Conservation (phyloP, 495 filamentous ascomycete genomes). For the Penicillium malachiteum region DNA sequence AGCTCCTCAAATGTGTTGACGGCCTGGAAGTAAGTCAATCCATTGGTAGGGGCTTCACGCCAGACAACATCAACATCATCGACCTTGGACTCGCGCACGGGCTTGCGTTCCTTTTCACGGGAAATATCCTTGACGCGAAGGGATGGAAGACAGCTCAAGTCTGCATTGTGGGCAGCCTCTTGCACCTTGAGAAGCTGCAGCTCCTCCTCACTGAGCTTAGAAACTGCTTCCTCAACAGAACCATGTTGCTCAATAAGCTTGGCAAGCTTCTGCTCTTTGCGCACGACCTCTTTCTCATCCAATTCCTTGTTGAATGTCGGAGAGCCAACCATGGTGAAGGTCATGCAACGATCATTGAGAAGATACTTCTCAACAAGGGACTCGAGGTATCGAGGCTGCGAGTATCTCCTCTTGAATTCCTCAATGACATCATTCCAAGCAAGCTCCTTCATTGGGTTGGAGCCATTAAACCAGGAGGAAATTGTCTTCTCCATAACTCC, state of each 20-base stretch:
- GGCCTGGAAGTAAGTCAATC: conserved; percentile 92
- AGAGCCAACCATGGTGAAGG: conserved; percentile 92
- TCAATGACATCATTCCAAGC: conserved; percentile 85
- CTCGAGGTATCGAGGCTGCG: conserved; percentile 76
- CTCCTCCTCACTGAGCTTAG: conserved; percentile 70
- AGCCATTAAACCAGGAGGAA: conserved; percentile 90
- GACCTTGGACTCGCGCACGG: conserved; percentile 65
- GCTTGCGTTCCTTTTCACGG: conserved; percentile 67
- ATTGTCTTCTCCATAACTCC: conserved; percentile 83
- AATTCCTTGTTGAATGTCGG: conserved; percentile 68
- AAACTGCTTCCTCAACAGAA: conserved; percentile 65
- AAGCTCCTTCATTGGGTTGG: conserved; percentile 85
- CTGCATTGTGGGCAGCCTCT: conserved; percentile 73
- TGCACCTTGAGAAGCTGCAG: conserved; percentile 80
- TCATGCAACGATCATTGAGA: conserved; percentile 78
- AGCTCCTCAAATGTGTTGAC: conserved; percentile 75
- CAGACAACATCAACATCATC: conserved; percentile 75
- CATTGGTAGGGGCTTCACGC: conserved; percentile 91
- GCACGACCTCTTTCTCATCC: conserved; percentile 70
- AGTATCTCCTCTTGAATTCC: conserved; percentile 72
- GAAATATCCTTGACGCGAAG: conserved; percentile 86
- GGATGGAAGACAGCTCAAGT: conserved; percentile 84
- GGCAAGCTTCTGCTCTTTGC: conserved; percentile 67
- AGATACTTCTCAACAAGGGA: conserved; percentile 85
- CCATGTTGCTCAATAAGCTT: conserved; percentile 67